Percentiles rank a stretch among this genome's conserved stretches.
phyloP scores from a whole-genome alignment of 208 protist species.

The Crithidia sp. region DNA sequence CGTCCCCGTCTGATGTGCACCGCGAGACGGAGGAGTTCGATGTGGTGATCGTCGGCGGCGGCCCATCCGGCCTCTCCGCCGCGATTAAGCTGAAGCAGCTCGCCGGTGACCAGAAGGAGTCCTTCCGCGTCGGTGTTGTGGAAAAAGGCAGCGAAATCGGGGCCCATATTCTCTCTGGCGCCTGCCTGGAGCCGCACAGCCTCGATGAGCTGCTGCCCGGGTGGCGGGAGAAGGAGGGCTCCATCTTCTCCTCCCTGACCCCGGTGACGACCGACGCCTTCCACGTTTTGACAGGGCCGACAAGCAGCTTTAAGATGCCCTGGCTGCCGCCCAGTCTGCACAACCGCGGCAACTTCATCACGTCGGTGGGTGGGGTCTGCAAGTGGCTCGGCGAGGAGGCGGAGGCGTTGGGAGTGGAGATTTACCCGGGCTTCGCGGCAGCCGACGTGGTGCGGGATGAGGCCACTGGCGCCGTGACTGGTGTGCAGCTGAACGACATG shows the following conservation, averaged over 20 bases:
- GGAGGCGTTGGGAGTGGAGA: conserved; percentile 96
- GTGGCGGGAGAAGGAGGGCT: conserved; percentile 78
- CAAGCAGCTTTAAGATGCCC: conserved; percentile 55
- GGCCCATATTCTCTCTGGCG: conserved; percentile 97
- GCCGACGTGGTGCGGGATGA: conserved; percentile 78
- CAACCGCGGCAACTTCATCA: conserved; percentile 97
- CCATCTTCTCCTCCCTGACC: conserved; percentile 79
- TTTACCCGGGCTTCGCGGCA: conserved; percentile 96
- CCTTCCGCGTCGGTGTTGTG: conserved; percentile 93
- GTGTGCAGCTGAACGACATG: conserved; percentile 84
- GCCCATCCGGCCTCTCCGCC: conserved; percentile 94
- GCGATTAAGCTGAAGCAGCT: conserved; percentile 97
- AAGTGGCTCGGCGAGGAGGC: conserved; percentile 95
- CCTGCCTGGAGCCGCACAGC: conserved; percentile 95
- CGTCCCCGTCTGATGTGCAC: conserved; percentile 34
- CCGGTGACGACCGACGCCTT: conserved; percentile 93
- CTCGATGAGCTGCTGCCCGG: conserved; percentile 97
- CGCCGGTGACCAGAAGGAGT: conserved; percentile 67
- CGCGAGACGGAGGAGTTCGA: conserved; percentile 95
- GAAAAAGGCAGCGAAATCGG: conserved; percentile 97
- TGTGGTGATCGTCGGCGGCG: conserved; percentile 97
- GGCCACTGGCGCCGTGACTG: conserved; percentile 50
- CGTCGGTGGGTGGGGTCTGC: conserved; percentile 92
- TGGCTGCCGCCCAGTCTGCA: conserved; percentile 80
- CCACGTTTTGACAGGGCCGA: conserved; percentile 74